phyloP scores from a whole-genome alignment of 2,329 filamentous ascomycete species.

The Macrophomina pseudophaseolina region DNA sequence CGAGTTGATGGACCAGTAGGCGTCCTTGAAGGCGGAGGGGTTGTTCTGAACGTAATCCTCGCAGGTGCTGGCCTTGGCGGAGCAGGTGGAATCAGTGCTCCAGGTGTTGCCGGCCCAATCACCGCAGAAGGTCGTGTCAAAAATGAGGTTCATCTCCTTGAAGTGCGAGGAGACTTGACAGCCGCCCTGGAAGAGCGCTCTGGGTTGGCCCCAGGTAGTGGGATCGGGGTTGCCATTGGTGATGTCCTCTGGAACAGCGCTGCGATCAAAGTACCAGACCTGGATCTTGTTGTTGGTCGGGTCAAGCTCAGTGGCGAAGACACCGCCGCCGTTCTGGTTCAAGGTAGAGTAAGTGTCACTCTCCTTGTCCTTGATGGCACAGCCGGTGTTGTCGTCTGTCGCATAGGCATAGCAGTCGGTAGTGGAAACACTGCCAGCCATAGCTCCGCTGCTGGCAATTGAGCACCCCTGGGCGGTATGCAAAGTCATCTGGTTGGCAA shows the following conservation, averaged over 20 bases:
- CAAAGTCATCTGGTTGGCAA: constrained; percentile 52
- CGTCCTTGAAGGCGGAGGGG: constrained; percentile 70
- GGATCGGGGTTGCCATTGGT: constrained; percentile 66
- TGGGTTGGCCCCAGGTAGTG: constrained; percentile 69
- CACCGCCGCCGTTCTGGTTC: constrained; percentile 53
- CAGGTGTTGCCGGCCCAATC: constrained; percentile 81
- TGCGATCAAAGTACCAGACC: constrained; percentile 83
- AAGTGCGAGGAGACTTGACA: constrained; percentile 78
- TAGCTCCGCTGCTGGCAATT: constrained; percentile 48
- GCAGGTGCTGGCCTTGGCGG: constrained; percentile 67
- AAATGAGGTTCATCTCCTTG: constrained; percentile 73
- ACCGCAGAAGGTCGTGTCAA: constrained; percentile 86
- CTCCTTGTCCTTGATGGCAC: constrained; percentile 47
- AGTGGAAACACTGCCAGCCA: constrained; percentile 56
- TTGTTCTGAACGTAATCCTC: constrained; percentile 73
- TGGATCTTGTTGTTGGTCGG: constrained; percentile 64
- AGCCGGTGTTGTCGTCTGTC: constrained; percentile 47
- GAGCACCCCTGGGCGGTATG: constrained; percentile 53
- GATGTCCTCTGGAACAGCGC: constrained; percentile 68
- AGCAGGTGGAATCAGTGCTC: constrained; percentile 61
- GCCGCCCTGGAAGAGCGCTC: constrained; percentile 69
- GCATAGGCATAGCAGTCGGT: constrained; percentile 56
- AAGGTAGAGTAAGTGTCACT: constrained; percentile 55
- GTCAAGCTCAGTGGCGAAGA: constrained; percentile 67
- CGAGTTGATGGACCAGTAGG: constrained; percentile 73